Evolutionary conservation across 352 stramenopile genomes (phyloP).

Genomic region (Phytophthora sp.): DNA sequence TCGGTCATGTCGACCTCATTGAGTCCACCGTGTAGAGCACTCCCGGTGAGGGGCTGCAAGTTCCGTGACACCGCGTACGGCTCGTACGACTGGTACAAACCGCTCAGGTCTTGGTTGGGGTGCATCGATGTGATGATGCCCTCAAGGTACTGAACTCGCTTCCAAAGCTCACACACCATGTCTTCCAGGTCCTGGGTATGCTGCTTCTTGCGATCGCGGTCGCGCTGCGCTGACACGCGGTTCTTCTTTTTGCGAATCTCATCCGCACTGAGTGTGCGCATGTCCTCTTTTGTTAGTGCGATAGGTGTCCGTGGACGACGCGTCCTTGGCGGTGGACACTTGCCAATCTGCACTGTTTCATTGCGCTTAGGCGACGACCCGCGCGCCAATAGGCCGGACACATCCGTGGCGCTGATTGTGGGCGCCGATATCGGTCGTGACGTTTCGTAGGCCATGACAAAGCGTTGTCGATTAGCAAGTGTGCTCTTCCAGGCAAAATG

Average conservation of each 20-base stretch:
- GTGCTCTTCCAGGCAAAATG: conserved; percentile 27
- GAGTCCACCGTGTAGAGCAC: conserved; percentile 4
- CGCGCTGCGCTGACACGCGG: conserved; percentile 62
- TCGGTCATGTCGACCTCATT: conserved; percentile 40
- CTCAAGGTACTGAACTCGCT: conserved; percentile 67
- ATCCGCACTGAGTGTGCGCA: conserved; percentile 44
- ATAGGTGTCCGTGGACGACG: conserved; percentile 49
- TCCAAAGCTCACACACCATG: conserved; percentile 64
- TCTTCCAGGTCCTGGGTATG: conserved; percentile 62
- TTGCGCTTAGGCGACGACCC: conserved; percentile 29
- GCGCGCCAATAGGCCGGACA: conserved; percentile 35
- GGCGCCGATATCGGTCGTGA: conserved; percentile 19
- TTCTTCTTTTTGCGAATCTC: conserved; percentile 76
- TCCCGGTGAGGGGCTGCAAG: conserved; percentile 19
- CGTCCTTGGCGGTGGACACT: conserved; percentile 36
- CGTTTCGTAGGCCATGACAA: conserved; percentile 29
- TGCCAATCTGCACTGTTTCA: conserved; percentile 33
- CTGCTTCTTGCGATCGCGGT: conserved; percentile 65
- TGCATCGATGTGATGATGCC: conserved; percentile 45
- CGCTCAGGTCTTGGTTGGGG: conserved; percentile 41
- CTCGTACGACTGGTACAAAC: conserved; percentile 47
- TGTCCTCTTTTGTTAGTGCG: conserved; percentile 57
- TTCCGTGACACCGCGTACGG: conserved; percentile 34
- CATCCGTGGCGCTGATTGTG: conserved; percentile 37
- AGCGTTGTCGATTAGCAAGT: conserved; percentile 8